A percentile compares a stretch with the other conserved stretches of the same genome.
These are phyloP conservation scores for Volvariella surrecta DNA, from an alignment of 1,284 basidiomycete genomes.

Conservation along the genomic window DNA sequence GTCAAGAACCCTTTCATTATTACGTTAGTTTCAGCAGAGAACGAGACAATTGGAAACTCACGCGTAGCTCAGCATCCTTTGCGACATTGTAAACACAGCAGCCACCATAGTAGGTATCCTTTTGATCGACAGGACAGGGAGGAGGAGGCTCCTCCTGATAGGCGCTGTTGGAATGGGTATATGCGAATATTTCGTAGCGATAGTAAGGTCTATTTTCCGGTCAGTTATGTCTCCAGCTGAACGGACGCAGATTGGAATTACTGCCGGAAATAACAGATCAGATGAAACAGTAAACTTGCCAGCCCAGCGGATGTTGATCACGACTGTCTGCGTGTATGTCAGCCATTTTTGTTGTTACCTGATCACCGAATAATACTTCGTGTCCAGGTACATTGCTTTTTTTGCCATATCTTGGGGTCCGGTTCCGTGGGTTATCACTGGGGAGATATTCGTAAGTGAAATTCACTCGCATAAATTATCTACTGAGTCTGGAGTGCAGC, in stretches of 20 bases:
- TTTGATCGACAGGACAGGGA: conserved; percentile 49
- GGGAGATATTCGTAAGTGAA: conserved; percentile 40
- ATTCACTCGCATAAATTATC: neutral
- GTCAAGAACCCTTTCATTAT: conserved; percentile 19
- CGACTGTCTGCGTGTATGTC: conserved; percentile 48
- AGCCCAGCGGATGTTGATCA: conserved; percentile 40
- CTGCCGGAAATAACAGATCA: conserved; percentile 12
- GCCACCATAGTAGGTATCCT: conserved; percentile 46
- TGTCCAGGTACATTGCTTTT: conserved; percentile 36
- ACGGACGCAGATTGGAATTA: conserved; percentile 26
- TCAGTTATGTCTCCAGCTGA: too few relatives aligned
- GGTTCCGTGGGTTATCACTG: conserved; percentile 57
- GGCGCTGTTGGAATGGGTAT: conserved; percentile 34
- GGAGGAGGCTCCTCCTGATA: conserved; percentile 56
- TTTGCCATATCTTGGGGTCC: conserved; percentile 65
- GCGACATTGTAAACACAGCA: too few relatives aligned
- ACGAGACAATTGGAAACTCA: too few relatives aligned
- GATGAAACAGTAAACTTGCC: conserved; percentile 23
- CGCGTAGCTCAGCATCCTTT: too few relatives aligned
- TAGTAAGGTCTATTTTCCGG: too few relatives aligned
- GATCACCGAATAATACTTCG: neutral
- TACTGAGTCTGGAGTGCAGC: conserved; percentile 13
- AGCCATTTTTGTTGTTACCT: neutral
- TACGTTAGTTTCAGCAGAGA: too few relatives aligned
- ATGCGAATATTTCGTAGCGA: too few relatives aligned